Percentiles rank a stretch among this genome's conserved stretches.
These are phyloP conservation scores for Salix brachista DNA, from an alignment of 345 rosid species.

Conservation along the genomic window DNA sequence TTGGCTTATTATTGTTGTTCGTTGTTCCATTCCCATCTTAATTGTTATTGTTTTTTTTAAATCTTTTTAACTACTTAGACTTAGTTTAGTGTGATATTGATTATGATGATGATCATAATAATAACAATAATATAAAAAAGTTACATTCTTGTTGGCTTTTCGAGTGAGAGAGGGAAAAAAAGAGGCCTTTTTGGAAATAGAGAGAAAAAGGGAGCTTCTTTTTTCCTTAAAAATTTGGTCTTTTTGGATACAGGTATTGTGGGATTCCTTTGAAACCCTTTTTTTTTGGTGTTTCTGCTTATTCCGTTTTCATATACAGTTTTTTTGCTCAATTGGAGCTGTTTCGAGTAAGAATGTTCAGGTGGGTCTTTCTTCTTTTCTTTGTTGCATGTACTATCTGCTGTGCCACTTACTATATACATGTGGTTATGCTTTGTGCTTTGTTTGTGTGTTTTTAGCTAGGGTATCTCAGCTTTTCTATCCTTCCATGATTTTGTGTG, in stretches of 20 bases:
- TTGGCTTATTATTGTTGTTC: conserved; percentile 2
- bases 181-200: neutral
- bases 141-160: conserved; percentile 18
- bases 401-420: neutral
- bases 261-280: neutral
- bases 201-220: neutral
- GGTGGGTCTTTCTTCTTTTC: conserved; percentile 13
- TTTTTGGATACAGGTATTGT: neutral
- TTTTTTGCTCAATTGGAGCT: conserved; percentile 5
- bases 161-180: neutral
- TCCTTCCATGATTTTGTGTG: neutral
- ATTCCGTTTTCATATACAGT: conserved; percentile 6
- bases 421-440: neutral
- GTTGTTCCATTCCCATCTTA: neutral
- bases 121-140: neutral
- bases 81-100: neutral
- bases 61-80: too few species aligned
- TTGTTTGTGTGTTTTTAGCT: neutral
- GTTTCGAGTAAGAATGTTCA: conserved; percentile 10
- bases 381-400: neutral
- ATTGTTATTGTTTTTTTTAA: neutral
- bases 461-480: neutral
- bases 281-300: neutral
- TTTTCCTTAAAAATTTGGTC: neutral
- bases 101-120: neutral